phyloP scores from a whole-genome alignment of 179 eudicot genomes.

The Drosera spatulata region DNA sequence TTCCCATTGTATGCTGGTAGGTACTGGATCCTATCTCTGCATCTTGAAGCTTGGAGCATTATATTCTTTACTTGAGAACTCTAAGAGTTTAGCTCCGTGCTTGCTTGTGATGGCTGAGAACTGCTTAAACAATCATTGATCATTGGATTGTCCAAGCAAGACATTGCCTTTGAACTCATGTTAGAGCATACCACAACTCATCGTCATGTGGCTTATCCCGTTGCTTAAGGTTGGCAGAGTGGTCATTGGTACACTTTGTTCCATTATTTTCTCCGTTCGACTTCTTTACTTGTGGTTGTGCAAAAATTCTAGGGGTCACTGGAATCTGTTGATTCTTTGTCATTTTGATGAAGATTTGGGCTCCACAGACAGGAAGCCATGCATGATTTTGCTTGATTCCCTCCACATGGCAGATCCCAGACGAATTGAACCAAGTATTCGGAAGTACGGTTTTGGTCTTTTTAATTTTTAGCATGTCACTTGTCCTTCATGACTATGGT shows the following conservation, averaged over 20 bases:
- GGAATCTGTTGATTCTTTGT: conserved; percentile 68
- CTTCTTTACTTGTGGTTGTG: background rate
- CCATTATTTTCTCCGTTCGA: background rate
- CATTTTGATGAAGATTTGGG: conserved; percentile 39
- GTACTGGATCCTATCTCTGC: conserved; percentile 6
- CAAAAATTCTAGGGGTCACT: conserved; percentile 42
- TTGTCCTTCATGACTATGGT: background rate
- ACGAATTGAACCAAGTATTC: conserved; percentile 39
- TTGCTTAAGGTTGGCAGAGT: background rate
- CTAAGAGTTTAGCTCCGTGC: no score
- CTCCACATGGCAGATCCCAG: conserved; percentile 29
- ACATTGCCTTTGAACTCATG: no score
- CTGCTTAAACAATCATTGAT: no score
- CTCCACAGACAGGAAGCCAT: conserved; percentile 37
- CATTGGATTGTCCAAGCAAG: no score
- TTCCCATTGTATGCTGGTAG: conserved; percentile 71
- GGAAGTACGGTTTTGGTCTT: conserved; percentile 37
- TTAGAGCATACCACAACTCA: no score
- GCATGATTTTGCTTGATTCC: conserved; percentile 81
- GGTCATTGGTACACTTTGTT: background rate
- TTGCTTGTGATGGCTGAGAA: no score
- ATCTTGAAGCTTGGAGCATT: background rate
- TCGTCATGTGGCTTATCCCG: no score
- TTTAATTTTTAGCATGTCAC: background rate
- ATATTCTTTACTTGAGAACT: background rate